Percentiles rank a stretch among this genome's conserved stretches.
Conservation (phyloP, 2,329 filamentous ascomycete genomes). For the Neodidymelliopsis sp. region DNA sequence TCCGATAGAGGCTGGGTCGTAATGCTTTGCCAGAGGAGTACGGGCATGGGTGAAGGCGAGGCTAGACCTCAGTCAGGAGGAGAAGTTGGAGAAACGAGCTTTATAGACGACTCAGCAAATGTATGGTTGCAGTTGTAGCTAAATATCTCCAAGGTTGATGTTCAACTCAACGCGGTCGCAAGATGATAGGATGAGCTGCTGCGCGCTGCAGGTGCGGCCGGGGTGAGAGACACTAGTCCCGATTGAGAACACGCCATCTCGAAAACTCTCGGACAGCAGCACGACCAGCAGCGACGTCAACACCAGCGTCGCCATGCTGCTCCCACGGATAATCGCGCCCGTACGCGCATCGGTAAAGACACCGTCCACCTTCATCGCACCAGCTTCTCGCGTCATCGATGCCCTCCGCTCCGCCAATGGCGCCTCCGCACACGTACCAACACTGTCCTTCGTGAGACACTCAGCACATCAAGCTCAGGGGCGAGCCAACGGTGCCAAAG, state of each 20-base stretch:
- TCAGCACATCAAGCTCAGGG: slow-evolving; percentile 72
- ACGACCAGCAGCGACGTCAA: slow-evolving; percentile 16
- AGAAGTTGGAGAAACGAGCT: too few relatives aligned
- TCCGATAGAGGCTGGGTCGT: too few relatives aligned
- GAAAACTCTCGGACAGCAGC: slow-evolving; percentile 36
- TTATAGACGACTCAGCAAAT: too few relatives aligned
- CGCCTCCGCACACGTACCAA: slow-evolving; percentile 39
- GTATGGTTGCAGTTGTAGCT: too few relatives aligned
- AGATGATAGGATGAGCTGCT: not conserved
- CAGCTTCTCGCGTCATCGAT: slow-evolving; percentile 42
- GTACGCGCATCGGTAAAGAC: slow-evolving; percentile 41
- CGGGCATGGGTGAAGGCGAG: too few relatives aligned
- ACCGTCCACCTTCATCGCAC: slow-evolving; percentile 29
- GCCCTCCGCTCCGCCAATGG: slow-evolving; percentile 43
- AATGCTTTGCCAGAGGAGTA: too few relatives aligned
- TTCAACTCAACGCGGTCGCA: too few relatives aligned
- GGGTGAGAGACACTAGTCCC: slow-evolving; percentile 1
- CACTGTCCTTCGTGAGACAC: slow-evolving; percentile 60
- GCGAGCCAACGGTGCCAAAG: slow-evolving; percentile 73
- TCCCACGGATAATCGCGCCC: slow-evolving; percentile 49
- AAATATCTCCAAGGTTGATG: too few relatives aligned
- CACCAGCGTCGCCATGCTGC: slow-evolving; percentile 47
- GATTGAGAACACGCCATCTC: slow-evolving; percentile 19
- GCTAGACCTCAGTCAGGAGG: too few relatives aligned
- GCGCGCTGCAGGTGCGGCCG: not conserved